phyloP scores from a whole-genome alignment of 768 basidiomycete genomes.

The Phaeotremella fagi region DNA sequence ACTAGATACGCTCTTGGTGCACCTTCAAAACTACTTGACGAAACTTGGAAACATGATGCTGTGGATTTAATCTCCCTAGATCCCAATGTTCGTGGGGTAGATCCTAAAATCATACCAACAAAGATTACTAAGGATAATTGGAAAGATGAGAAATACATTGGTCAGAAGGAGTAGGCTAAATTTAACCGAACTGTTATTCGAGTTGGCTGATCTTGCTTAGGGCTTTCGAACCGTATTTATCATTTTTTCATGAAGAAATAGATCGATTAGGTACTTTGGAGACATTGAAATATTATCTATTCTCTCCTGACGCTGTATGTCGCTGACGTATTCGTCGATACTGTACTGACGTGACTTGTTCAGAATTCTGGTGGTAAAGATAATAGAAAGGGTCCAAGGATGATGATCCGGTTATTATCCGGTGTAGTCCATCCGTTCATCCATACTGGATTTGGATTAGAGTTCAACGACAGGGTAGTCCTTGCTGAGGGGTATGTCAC shows the following conservation, averaged over 20 bases:
- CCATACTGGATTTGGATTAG: slow-evolving; percentile 36
- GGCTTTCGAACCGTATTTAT: slow-evolving; percentile 27
- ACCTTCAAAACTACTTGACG: slow-evolving; percentile 19
- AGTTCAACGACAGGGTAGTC: slow-evolving; percentile 33
- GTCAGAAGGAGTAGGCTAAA: slow-evolving; percentile 17
- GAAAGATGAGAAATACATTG: slow-evolving; percentile 24
- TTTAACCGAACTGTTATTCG: not conserved
- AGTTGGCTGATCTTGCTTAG: slow-evolving; percentile 4
- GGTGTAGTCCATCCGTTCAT: slow-evolving; percentile 38
- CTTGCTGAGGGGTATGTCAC: slow-evolving; percentile 32
- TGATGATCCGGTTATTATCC: slow-evolving; percentile 29
- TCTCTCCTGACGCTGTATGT: slow-evolving; percentile 29
- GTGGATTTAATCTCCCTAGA: slow-evolving; percentile 20
- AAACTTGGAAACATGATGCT: slow-evolving; percentile 20
- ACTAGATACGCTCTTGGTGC: slow-evolving; percentile 37
- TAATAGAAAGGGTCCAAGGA: slow-evolving; percentile 15
- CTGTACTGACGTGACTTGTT: not conserved
- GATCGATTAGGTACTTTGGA: slow-evolving; percentile 19
- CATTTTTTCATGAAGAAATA: slow-evolving; percentile 36
- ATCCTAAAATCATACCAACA: slow-evolving; percentile 10
- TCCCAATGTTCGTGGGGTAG: not conserved
- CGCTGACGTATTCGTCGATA: not conserved
- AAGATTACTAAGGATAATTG: slow-evolving; percentile 27
- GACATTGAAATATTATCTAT: slow-evolving; percentile 28
- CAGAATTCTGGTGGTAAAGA: slow-evolving; percentile 4